Conservation (phyloP, 2,329 filamentous ascomycete species). For the Curvularia sp. region DNA sequence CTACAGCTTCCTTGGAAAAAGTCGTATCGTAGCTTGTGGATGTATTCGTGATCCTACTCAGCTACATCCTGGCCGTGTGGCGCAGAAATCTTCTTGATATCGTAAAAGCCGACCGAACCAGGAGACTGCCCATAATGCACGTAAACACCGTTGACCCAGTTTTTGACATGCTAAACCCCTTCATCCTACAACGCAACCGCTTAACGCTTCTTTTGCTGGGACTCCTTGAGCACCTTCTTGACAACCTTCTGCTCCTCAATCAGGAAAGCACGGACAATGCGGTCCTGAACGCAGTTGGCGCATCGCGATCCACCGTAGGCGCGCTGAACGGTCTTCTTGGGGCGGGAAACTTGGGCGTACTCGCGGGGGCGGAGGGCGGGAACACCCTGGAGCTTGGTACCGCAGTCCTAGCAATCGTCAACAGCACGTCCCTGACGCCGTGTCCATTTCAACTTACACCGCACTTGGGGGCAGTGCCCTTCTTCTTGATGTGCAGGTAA, state of each 20-base stretch:
- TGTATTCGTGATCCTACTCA: constrained; percentile 47
- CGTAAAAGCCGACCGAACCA: constrained; percentile 49
- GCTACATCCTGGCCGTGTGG: constrained; percentile 43
- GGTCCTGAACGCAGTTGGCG: constrained; percentile 97
- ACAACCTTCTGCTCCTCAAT: constrained; percentile 99
- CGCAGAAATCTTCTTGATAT: constrained; percentile 49
- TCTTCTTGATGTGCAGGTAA: constrained; percentile 99
- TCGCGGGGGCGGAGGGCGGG: constrained; percentile 98
- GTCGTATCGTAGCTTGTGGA: constrained; percentile 37
- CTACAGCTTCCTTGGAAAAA: constrained; percentile 8
- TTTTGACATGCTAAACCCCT: constrained; percentile 46
- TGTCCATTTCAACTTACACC: constrained; percentile 43
- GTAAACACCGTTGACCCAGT: constrained; percentile 52
- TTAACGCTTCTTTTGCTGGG: constrained; percentile 75
- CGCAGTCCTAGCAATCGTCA: constrained; percentile 78
- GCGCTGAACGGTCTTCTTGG: constrained; percentile 99
- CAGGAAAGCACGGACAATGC: constrained; percentile 96
- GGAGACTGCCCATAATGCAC: constrained; percentile 52
- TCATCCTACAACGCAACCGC: constrained; percentile 32
- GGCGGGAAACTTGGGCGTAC: constrained; percentile 95
- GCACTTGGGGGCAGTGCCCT: constrained; percentile 96
- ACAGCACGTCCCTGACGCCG: constrained; percentile 11
- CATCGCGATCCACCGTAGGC: constrained; percentile 97
- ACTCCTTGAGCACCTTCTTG: constrained; percentile 99
- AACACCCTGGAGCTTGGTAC: constrained; percentile 94